Base-by-base conservation (phyloP, 352 stramenopile genomes). In the Pythium biforme region DNA sequence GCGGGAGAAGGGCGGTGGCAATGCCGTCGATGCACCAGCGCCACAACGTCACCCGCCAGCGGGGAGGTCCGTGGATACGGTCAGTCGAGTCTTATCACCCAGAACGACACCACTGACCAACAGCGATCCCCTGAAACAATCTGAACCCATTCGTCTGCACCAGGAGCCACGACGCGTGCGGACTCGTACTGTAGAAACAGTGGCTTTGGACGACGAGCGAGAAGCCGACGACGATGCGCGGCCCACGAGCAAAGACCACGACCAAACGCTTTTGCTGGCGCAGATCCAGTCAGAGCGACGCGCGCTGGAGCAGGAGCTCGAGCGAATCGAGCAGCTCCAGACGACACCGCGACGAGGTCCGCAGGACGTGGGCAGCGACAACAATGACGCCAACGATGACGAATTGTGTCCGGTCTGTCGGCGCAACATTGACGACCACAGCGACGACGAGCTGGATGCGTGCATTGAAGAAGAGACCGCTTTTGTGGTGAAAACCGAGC, bases 391-490 rank as follows among this genome's bases (percentile, higher is more conserved):
- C 20, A 4, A 48, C 12, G 33, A 77, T 20, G 72, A 78, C 48
- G 77, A 85, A 0, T 34, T 66, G 14, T 90, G 80, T 34, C 80
- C 80, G 9, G 79, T 90, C 5, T 90, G 80, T 57, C 63, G 62
- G 3, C 69, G 66, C 7, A 55, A 72, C 4, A 90, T 90, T 14
- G 80, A 90, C 52, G 59, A 80, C 47, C 80, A 90, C 52, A 86
- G 29, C 9, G 80, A 90, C 57, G 58, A 62, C 3, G 77, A 85
- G 19, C 61, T 90, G 3, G 80, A 90, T 59, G 53, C 20, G 2
- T 90, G 80, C 43, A 88, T 90, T 14, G 80, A 83, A 25, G 53
- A 73, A n/a, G 80, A 90, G 48, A 72, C 69, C 17, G 56, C 34
- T 6, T 49, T 37, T 15, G n/a, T 51, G 17, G 39, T n/a, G 12